Evolutionary conservation across 176 grass and related monocot species (phyloP), one percentile per base, ranked within the genome.

Genomic region (Phoenix roebelenii): DNA sequence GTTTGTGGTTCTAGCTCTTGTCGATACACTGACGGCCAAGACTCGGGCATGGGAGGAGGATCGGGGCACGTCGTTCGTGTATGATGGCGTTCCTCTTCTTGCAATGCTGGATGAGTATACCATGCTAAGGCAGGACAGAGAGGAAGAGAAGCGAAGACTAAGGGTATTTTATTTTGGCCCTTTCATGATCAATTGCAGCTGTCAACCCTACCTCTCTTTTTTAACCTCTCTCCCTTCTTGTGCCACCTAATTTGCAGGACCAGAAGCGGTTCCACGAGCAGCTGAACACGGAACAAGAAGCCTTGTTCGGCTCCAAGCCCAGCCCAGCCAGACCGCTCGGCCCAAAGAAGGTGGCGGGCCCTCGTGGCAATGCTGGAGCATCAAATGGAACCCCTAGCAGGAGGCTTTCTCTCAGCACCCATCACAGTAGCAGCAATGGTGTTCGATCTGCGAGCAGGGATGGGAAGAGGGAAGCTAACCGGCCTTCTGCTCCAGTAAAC

Each of bases 91-190:
- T 61, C 52, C 63, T 48, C 87, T 91, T 58, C 84, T 91, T 50
- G 81, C 84, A 15, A 97, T 91, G 93, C 72, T 97, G 55, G 81
- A 97, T 18, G 93, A 97, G 67, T 97, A 97, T 66, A 88, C 67
- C 58, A 67, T 78, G 23, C 75, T 91, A 18, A 83, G 84, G 49
- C 74, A 77, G 69, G 81, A 97, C 16, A 90, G 78, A 23, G 93
- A 91, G 69, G 93, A 91, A 35, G 87, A 97, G 55, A 97, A 91
- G 72, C 78, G 79, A 24, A 71, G 87, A 56, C 77, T 85, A 67
- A 97, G 74, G 73, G 93, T 85, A 77, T 3, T 16, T 59, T 61
- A 58, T 50, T 44, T 50, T 56, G n/a, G 10, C 16, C 17, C 24
- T 49, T 30, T 16, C 18, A 39, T 0, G 35, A 44, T 44, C 35